Conservation (phyloP, 768 basidiomycete genomes). For the Kwoniella dendrophila region DNA sequence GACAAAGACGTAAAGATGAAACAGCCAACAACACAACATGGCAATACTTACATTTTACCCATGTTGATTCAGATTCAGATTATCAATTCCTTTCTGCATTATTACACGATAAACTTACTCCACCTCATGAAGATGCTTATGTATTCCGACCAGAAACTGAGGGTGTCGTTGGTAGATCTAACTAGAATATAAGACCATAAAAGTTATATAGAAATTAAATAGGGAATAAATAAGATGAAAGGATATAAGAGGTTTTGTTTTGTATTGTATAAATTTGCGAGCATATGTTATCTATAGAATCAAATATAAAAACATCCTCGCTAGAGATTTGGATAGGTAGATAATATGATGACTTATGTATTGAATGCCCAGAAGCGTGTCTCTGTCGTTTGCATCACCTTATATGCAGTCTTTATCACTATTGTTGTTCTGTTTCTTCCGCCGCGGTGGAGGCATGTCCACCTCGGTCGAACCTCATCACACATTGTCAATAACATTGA, state of each 20-base stretch:
- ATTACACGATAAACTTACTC: conserved; percentile 63
- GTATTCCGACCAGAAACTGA: conserved; percentile 60
- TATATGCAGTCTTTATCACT: no score
- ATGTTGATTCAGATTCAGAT: conserved; percentile 69
- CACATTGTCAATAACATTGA: no score
- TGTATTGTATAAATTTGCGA: no score
- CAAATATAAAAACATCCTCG: no score
- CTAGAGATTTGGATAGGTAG: conserved; percentile 2
- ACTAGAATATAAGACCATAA: neutral
- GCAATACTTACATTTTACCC: conserved; percentile 75
- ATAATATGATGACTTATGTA: neutral
- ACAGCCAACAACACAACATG: conserved; percentile 69
- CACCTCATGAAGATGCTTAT: conserved; percentile 76
- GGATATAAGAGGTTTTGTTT: neutral
- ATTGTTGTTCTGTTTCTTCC: no score
- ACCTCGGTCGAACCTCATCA: no score
- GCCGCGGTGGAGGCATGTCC: no score
- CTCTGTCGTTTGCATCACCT: neutral
- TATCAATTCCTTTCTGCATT: conserved; percentile 70
- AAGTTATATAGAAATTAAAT: neutral
- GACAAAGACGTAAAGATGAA: conserved; percentile 85
- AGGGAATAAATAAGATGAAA: neutral
- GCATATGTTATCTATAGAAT: no score
- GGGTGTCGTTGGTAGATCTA: conserved; percentile 12
- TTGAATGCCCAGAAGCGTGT: neutral